Percentiles rank a stretch among this genome's conserved stretches.
Evolutionary conservation across 192 early-diverging fungal species (phyloP).

Genomic region (Podila epigama): DNA sequence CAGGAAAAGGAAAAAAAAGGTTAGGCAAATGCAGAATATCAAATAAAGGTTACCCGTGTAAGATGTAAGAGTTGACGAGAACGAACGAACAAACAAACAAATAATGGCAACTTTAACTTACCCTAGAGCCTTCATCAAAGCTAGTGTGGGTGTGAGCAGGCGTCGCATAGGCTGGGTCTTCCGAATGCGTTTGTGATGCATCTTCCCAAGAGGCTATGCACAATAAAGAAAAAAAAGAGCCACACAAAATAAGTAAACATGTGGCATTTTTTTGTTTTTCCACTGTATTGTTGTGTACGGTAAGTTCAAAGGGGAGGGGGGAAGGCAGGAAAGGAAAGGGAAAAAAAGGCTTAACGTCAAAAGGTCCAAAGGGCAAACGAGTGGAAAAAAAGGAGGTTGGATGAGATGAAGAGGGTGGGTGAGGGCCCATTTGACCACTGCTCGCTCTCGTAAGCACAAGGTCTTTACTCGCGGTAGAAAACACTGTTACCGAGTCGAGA

Average conservation of each 20-base stretch:
- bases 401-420: too few relatives aligned
- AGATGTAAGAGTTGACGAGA: neutral
- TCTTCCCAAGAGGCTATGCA: constrained; percentile 33
- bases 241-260: too few relatives aligned
- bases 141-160: constrained; percentile 34
- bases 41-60: too few relatives aligned
- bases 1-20: too few relatives aligned
- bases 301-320: neutral
- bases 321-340: neutral
- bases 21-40: too few relatives aligned
- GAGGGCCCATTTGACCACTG: too few relatives aligned
- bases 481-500: too few relatives aligned
- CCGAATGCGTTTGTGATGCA: constrained; percentile 3
- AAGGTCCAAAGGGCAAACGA: neutral
- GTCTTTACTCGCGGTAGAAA: too few relatives aligned
- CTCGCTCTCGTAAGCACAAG: too few relatives aligned
- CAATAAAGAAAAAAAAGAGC: neutral
- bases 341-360: neutral
- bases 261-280: too few relatives aligned
- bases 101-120: constrained; percentile 5
- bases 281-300: too few relatives aligned
- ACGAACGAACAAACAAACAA: neutral
- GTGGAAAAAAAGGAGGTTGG: too few relatives aligned
- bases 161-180: constrained; percentile 25
- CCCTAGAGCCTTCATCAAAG: constrained; percentile 37